A percentile compares a stretch with the other conserved stretches of the same genome.
Evolutionary conservation across 345 rosid genomes (phyloP).

Genomic region (Eucalyptus pumila): DNA sequence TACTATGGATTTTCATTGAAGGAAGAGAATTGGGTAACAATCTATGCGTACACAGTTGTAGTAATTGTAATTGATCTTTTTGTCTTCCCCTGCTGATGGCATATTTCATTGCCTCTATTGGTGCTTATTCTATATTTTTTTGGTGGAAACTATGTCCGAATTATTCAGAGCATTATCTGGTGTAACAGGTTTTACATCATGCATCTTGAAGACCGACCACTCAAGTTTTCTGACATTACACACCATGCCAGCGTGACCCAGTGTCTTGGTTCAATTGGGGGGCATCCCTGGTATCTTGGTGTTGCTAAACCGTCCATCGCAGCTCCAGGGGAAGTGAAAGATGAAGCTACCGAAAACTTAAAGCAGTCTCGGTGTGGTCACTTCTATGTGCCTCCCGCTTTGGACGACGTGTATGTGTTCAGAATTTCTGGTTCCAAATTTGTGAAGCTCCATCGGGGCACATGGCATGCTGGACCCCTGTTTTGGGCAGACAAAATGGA

Average conservation of each 20-base stretch:
- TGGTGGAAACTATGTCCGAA: not conserved
- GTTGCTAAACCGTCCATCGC: slow-evolving; percentile 59
- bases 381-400: slow-evolving; percentile 44
- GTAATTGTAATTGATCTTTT: not conserved
- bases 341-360: not conserved
- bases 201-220: slow-evolving; percentile 27
- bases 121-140: not conserved
- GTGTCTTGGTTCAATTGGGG: slow-evolving; percentile 79
- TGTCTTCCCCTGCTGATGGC: not conserved
- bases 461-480: slow-evolving; percentile 89
- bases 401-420: slow-evolving; percentile 49
- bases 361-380: slow-evolving; percentile 39
- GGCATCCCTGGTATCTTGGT: slow-evolving; percentile 71
- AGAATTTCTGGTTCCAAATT: slow-evolving; percentile 59
- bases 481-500: slow-evolving; percentile 40
- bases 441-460: slow-evolving; percentile 53
- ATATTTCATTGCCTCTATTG: not conserved
- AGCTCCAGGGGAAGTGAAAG: not conserved
- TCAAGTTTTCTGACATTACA: slow-evolving; percentile 34
- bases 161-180: not conserved
- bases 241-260: slow-evolving; percentile 89
- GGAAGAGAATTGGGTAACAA: not conserved
- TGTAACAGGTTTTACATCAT: slow-evolving; percentile 48
- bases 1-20: not conserved
- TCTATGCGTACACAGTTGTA: not conserved